Evolutionary conservation across 345 rosid species (phyloP), one percentile per base, ranked within the genome.

Genomic region (Ailanthus altissimus): DNA sequence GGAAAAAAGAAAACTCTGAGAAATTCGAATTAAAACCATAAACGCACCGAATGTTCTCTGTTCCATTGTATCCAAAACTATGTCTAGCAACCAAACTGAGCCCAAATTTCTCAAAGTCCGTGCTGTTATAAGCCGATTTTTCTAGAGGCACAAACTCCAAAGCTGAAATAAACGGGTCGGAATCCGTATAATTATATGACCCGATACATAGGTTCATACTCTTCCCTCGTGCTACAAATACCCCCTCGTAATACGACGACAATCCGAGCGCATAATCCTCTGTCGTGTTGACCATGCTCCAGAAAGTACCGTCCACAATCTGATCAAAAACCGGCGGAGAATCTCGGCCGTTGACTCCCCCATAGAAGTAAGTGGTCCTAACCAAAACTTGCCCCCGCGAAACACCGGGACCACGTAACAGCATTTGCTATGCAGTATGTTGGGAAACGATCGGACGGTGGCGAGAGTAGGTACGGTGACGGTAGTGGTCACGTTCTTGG

Each of bases 111-210:
- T 8, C 23, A 36, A 96, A 93, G 77, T 91, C 82, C 2, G 98
- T 96, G 9, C 93, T 85, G 77, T 90, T 96, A 63, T 96, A 96
- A 47, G 91, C 51, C 18, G 94, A 89, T 80, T 51, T 86, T 25
- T 76, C 88, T 53, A 93, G 76, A 64, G 84, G 76, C 50, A 96
- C 86, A 53, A 93, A 78, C 83, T 93, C 99, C 81, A 96, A 53
- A 3, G 93, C 92, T n/a, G 97, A 92, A 80, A 96, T 88, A 83
- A 96, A 96, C 26, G 97, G 97, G 85, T 93, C 93, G 6, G 97
- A 93, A 28, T 83, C 85, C 6, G 99, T 96, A 60, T 88, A 74
- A 45, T 86, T 28, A 74, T 96, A 92, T 0, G 89, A 82, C 77
- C 85, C 97, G 64, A 93, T 5, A 72, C 98, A 96, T 7, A 93